Evolutionary conservation across 1,284 basidiomycete species (phyloP).

Genomic region (Kwoniella shivajii): DNA sequence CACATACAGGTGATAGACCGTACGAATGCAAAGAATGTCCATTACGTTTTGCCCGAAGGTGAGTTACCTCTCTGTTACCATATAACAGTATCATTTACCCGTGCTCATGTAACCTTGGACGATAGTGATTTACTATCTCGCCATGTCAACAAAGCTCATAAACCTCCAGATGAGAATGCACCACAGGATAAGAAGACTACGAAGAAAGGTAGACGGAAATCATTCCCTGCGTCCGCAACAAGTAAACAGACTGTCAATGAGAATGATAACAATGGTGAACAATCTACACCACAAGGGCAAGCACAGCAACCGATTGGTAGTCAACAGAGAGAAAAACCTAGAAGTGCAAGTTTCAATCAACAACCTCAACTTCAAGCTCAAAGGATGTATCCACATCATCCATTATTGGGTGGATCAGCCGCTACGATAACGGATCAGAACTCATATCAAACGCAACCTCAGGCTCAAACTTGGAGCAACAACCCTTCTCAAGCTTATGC

Average conservation of each 20-base stretch:
- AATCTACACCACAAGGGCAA: too few relatives aligned
- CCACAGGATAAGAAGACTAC: conserved; percentile 23
- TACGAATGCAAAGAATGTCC: conserved; percentile 88
- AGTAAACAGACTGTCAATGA: not conserved
- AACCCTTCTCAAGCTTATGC: conserved; percentile 14
- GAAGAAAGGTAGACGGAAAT: conserved; percentile 43
- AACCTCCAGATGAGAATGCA: conserved; percentile 60
- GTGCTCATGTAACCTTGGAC: too few relatives aligned
- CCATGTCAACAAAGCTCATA: conserved; percentile 86
- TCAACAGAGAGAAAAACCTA: conserved; percentile 11
- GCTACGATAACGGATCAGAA: not conserved
- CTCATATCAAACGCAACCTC: not conserved
- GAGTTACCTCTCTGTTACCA: too few relatives aligned
- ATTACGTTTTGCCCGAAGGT: conserved; percentile 85
- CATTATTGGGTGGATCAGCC: conserved; percentile 25
- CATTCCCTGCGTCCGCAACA: conserved; percentile 22
- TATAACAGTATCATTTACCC: too few relatives aligned
- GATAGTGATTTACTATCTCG: conserved; percentile 82
- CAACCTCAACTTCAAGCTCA: conserved; percentile 35
- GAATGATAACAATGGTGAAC: not conserved
- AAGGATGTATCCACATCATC: conserved; percentile 49
- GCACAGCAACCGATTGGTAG: not conserved
- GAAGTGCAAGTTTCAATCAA: conserved; percentile 14
- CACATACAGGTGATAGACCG: conserved; percentile 87
- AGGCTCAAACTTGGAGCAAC: conserved; percentile 10